A percentile compares a stretch with the other conserved stretches of the same genome.
Evolutionary conservation across 768 basidiomycete species (phyloP).

Genomic region (Pleurotus platypus): DNA sequence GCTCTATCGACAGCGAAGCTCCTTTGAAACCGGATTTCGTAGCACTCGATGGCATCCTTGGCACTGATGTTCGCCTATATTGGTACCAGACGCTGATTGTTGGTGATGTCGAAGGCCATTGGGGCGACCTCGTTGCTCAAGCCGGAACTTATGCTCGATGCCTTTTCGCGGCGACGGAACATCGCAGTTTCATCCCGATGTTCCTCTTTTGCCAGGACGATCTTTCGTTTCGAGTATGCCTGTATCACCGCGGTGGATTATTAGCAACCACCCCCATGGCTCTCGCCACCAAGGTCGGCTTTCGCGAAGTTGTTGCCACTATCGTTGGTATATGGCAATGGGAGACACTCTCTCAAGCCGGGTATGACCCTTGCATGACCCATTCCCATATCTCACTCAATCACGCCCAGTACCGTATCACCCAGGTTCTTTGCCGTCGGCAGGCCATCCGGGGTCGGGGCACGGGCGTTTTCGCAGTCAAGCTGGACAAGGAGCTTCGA

Average conservation of each 20-base stretch:
- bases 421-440: slow-evolving; percentile 2
- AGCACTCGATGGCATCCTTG: neutral
- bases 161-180: slow-evolving; percentile 1
- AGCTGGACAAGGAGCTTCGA: neutral
- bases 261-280: neutral
- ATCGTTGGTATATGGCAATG: neutral
- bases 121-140: slow-evolving; percentile 3
- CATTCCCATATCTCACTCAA: slow-evolving; percentile 1
- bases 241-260: slow-evolving; percentile 8
- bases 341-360: neutral
- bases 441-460: slow-evolving; percentile 1
- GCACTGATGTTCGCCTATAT: neutral
- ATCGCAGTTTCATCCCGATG: slow-evolving; percentile 5
- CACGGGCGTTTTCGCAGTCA: slow-evolving; percentile 5
- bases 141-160: slow-evolving; percentile 9
- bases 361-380: neutral
- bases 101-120: slow-evolving; percentile 1
- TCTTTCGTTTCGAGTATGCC: slow-evolving; percentile 2
- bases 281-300: neutral
- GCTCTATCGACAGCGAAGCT: neutral
- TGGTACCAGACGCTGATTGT: slow-evolving; percentile 5
- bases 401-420: neutral
- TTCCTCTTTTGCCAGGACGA: neutral
- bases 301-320: slow-evolving; percentile 1
- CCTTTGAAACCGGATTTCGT: neutral